phyloP scores from a whole-genome alignment of 1,284 basidiomycete species.

The Sanghuangporus sanghuang region DNA sequence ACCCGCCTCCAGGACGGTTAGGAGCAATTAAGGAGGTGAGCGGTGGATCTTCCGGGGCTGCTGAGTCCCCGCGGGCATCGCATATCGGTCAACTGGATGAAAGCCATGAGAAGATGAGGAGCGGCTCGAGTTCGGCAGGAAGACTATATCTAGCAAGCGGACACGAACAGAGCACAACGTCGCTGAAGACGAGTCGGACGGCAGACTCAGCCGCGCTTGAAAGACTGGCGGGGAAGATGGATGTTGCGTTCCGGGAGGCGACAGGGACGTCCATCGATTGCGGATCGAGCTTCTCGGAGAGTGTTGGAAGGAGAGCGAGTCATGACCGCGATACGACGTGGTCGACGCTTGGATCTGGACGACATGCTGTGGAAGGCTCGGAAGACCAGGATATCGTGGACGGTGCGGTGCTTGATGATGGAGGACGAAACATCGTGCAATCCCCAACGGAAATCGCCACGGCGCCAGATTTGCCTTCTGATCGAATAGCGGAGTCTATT shows the following conservation, averaged over 20 bases:
- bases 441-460: not conserved
- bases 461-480: not conserved
- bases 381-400: not conserved
- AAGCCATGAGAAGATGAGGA: slow-evolving; percentile 15
- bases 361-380: not conserved
- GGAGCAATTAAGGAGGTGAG: slow-evolving; percentile 48
- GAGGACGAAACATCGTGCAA: not conserved
- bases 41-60: slow-evolving; percentile 26
- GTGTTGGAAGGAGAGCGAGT: slow-evolving; percentile 12
- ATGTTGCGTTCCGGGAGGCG: slow-evolving; percentile 54
- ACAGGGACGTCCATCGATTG: slow-evolving; percentile 31
- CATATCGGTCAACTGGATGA: slow-evolving; percentile 18
- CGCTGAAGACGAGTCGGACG: slow-evolving; percentile 49
- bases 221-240: slow-evolving; percentile 55
- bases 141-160: slow-evolving; percentile 23
- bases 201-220: slow-evolving; percentile 63
- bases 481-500: not conserved
- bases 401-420: not conserved
- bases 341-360: not conserved
- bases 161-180: slow-evolving; percentile 47
- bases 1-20: slow-evolving; percentile 54
- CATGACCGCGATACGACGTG: not conserved
- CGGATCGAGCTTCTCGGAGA: slow-evolving; percentile 8
- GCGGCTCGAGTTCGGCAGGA: slow-evolving; percentile 13
- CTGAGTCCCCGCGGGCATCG: slow-evolving; percentile 13